Evolutionary conservation across 192 early-diverging fungal genomes (phyloP).

Genomic region (Entomortierella parvispora): DNA sequence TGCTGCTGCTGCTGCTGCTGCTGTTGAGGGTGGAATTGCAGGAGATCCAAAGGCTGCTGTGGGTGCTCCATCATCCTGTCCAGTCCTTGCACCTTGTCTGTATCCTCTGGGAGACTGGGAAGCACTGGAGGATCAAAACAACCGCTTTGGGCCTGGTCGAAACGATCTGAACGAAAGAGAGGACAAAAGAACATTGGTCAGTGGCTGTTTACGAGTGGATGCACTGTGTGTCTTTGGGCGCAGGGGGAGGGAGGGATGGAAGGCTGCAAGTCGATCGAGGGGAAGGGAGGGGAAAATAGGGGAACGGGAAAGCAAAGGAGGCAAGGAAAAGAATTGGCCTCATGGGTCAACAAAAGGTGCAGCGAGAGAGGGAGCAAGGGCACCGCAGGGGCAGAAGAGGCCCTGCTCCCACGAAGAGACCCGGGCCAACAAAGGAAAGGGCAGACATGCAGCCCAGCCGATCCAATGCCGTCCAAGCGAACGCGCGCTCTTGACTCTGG

Average conservation of each 20-base stretch:
- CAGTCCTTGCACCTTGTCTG: not conserved
- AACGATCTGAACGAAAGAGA: too few species aligned
- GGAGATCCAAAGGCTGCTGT: constrained; percentile 5
- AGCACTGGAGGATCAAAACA: not conserved
- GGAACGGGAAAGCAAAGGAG: not conserved
- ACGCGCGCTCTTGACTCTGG: too few species aligned
- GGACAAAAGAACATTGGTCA: constrained; percentile 1
- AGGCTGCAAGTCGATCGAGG: not conserved
- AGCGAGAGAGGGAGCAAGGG: constrained; percentile 1
- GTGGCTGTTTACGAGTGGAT: constrained; percentile 15
- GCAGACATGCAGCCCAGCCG: too few species aligned
- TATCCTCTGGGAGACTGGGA: constrained; percentile 9
- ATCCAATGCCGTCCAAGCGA: too few species aligned
- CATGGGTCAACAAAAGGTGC: not conserved
- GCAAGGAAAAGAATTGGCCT: not conserved
- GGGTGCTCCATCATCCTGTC: constrained; percentile 8
- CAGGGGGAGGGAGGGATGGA: not conserved
- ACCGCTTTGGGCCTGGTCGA: not conserved
- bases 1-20: constrained; percentile 25
- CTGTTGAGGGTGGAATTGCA: not conserved
- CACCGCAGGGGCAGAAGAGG: not conserved
- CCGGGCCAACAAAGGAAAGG: too few species aligned
- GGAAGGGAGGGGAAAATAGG: not conserved
- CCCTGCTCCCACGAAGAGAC: too few species aligned
- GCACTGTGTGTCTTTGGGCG: constrained; percentile 12